Conservation (phyloP, 305 asterid genomes). For the Fraxinus ornus region DNA sequence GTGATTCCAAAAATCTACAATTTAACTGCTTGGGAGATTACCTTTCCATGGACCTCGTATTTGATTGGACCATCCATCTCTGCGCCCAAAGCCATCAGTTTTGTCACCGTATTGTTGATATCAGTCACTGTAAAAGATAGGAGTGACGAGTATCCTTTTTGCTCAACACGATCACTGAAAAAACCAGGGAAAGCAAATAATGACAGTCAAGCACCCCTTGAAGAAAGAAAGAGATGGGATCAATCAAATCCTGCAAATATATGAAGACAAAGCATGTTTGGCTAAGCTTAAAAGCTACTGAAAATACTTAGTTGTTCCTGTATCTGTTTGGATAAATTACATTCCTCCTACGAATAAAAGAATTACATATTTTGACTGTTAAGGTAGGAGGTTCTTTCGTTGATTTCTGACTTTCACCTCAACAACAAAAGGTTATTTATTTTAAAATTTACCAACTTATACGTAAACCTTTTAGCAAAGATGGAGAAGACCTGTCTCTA, state of each 20-base stretch:
- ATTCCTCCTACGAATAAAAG: too few species aligned
- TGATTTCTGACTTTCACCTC: not conserved
- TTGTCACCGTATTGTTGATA: constrained; percentile 65
- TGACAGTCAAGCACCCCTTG: not conserved
- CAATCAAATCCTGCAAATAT: not conserved
- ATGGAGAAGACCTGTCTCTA: not conserved
- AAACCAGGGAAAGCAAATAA: constrained; percentile 18
- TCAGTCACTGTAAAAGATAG: constrained; percentile 81
- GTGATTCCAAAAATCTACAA: not conserved
- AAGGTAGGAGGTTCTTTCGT: not conserved
- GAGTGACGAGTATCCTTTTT: constrained; percentile 75
- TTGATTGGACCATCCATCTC: constrained; percentile 90
- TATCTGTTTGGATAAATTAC: not conserved
- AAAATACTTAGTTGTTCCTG: not conserved
- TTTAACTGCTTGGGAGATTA: constrained; percentile 17
- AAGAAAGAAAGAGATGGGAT: not conserved
- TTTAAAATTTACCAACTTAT: too few species aligned
- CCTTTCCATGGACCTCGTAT: constrained; percentile 92
- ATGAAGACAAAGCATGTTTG: not conserved
- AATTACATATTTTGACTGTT: not conserved
- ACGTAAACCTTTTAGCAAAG: not conserved
- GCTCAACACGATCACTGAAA: constrained; percentile 52
- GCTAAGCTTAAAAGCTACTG: not conserved
- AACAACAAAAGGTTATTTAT: too few species aligned
- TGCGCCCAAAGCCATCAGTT: constrained; percentile 82